Evolutionary conservation across 1,284 basidiomycete genomes (phyloP).

Genomic region (Ganoderma lingzhi): DNA sequence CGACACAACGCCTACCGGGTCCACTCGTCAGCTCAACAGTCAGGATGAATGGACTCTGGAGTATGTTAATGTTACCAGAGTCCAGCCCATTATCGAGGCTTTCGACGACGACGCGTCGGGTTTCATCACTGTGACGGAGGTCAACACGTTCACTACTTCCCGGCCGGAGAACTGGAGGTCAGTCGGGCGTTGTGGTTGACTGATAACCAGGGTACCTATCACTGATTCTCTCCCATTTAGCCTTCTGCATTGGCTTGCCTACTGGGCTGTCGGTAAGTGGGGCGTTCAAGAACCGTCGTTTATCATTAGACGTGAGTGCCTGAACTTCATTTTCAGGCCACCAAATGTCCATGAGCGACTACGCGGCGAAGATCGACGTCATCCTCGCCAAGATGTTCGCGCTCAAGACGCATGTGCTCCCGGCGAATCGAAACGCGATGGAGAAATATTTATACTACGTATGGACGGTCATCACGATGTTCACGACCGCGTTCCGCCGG

Average conservation of each 20-base stretch:
- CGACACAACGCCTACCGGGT: not conserved
- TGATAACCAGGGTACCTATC: not conserved
- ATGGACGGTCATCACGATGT: slow-evolving; percentile 20
- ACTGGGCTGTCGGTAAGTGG: slow-evolving; percentile 18
- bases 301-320: not conserved
- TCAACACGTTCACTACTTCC: slow-evolving; percentile 11
- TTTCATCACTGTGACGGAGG: slow-evolving; percentile 41
- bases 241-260: slow-evolving; percentile 22
- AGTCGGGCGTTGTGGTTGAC: not conserved
- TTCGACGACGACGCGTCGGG: slow-evolving; percentile 43
- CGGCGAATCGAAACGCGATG: slow-evolving; percentile 29
- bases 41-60: slow-evolving; percentile 30
- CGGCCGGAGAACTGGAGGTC: slow-evolving; percentile 19
- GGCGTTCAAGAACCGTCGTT: not conserved
- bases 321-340: slow-evolving; percentile 28
- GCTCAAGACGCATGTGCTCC: slow-evolving; percentile 22
- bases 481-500: slow-evolving; percentile 18
- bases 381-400: slow-evolving; percentile 33
- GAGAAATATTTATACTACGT: slow-evolving; percentile 23
- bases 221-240: not conserved
- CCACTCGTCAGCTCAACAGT: slow-evolving; percentile 19
- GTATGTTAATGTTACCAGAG: slow-evolving; percentile 27
- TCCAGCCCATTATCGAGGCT: slow-evolving; percentile 36
- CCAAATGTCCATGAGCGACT: slow-evolving; percentile 29
- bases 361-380: slow-evolving; percentile 32